These are phyloP conservation scores for Bryum argenteum DNA, from an alignment of 225 moss, liverwort and hornwort species.

Conservation along the genomic window DNA sequence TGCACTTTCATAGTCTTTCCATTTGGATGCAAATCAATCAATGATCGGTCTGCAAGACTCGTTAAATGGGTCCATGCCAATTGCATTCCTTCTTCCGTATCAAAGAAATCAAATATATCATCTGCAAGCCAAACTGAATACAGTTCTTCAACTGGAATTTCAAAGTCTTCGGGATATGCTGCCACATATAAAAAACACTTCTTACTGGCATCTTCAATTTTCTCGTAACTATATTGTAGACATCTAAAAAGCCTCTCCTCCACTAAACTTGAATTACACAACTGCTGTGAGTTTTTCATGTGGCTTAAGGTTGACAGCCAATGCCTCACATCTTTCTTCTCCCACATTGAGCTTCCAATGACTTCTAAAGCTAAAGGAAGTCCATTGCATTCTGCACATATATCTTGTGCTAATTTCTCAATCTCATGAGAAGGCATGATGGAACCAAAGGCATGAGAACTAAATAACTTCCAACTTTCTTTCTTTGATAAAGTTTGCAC, in stretches of 20 bases:
- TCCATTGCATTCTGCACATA: slow-evolving; percentile 25
- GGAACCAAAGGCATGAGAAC: slow-evolving; percentile 6
- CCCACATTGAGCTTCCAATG: slow-evolving; percentile 7
- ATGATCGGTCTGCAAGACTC: too few species aligned
- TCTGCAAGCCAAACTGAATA: background rate
- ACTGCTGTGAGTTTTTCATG: background rate
- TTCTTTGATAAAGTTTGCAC: too few species aligned
- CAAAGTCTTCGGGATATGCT: background rate
- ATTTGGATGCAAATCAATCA: background rate
- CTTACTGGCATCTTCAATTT: background rate
- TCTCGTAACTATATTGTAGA: slow-evolving; percentile 1
- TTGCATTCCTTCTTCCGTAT: background rate
- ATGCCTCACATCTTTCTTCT: background rate
- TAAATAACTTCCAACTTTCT: slow-evolving; percentile 16
- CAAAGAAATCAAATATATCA: background rate
- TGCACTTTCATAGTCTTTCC: background rate
- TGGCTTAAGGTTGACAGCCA: background rate
- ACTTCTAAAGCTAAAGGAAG: slow-evolving; percentile 14
- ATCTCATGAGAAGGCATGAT: background rate
- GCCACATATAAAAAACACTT: too few species aligned
- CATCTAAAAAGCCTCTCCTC: background rate
- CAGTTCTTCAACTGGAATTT: background rate
- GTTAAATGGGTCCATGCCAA: background rate
- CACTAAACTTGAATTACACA: background rate
- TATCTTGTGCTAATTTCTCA: background rate